phyloP scores from a whole-genome alignment of 1,284 basidiomycete genomes.

The Schizophyllum commune region DNA sequence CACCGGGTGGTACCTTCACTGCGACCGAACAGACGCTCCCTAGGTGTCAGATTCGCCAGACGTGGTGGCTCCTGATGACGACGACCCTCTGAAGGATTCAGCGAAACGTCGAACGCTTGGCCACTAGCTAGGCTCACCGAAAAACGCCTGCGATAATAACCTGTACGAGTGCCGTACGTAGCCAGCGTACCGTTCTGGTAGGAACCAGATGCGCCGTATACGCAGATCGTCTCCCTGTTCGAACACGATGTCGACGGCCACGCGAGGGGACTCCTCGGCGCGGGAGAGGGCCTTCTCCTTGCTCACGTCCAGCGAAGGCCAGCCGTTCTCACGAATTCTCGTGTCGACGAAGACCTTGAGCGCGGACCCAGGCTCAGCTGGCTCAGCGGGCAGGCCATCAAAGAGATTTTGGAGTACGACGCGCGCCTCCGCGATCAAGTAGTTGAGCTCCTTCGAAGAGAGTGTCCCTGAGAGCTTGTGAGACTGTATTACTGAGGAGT shows the following conservation, averaged over 20 bases:
- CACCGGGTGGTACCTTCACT: neutral
- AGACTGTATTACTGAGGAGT: no score
- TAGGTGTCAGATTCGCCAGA: neutral
- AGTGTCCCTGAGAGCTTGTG: no score
- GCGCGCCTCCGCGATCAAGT: no score
- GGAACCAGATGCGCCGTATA: neutral
- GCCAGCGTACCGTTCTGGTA: neutral
- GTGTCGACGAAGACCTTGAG: no score
- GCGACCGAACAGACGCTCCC: neutral
- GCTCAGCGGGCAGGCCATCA: no score
- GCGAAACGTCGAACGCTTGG: neutral
- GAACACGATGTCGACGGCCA: neutral
- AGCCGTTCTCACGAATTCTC: no score
- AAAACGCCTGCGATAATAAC: neutral
- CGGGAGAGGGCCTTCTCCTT: no score
- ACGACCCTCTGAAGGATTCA: neutral
- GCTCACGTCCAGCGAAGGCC: no score
- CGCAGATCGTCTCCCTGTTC: neutral
- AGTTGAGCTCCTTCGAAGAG: no score
- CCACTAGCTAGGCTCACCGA: neutral
- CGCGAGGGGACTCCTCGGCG: neutral
- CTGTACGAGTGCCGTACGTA: neutral
- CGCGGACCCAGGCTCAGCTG: no score
- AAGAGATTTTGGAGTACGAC: no score
- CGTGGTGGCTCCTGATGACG: neutral